Evolutionary conservation across 2,329 filamentous ascomycete species (phyloP).

Genomic region (Scedosporium apiospermum): DNA sequence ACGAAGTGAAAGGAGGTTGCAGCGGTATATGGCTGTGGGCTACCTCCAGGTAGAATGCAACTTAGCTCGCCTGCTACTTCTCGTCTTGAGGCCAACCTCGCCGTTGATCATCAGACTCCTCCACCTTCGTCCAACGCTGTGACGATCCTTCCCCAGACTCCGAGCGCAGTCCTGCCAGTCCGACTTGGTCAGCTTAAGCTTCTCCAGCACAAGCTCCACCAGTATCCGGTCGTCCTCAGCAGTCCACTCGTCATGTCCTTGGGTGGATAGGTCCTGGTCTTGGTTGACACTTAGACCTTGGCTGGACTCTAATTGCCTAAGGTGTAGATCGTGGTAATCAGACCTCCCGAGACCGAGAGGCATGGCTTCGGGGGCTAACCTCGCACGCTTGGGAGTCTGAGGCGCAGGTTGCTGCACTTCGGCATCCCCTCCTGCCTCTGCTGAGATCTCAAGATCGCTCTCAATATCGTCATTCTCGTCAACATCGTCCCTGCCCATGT

Average conservation of each 20-base stretch:
- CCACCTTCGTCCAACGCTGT: constrained; percentile 50
- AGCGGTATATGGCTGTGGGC: neutral
- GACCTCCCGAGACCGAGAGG: constrained; percentile 49
- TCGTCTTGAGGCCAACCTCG: constrained; percentile 47
- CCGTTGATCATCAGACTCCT: constrained; percentile 50
- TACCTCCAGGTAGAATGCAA: constrained; percentile 48
- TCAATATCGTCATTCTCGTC: constrained; percentile 9
- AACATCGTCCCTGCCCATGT: neutral
- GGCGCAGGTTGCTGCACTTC: constrained; percentile 22
- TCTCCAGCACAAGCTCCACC: constrained; percentile 59
- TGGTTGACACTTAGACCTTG: constrained; percentile 25
- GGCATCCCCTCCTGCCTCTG: neutral
- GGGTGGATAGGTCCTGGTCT: constrained; percentile 19
- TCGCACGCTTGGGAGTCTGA: constrained; percentile 49
- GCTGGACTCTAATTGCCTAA: constrained; percentile 15
- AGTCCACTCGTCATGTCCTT: constrained; percentile 42
- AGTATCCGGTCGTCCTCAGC: constrained; percentile 55
- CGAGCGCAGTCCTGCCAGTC: constrained; percentile 61
- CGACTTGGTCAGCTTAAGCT: constrained; percentile 52
- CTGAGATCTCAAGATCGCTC: constrained; percentile 26
- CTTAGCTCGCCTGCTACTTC: constrained; percentile 32
- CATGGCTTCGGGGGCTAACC: constrained; percentile 50
- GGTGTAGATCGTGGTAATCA: constrained; percentile 46
- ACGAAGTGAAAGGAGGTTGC: neutral
- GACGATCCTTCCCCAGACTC: constrained; percentile 50